Base-by-base conservation (phyloP, 495 filamentous ascomycete genomes). In the Bryoglossum gracile region DNA sequence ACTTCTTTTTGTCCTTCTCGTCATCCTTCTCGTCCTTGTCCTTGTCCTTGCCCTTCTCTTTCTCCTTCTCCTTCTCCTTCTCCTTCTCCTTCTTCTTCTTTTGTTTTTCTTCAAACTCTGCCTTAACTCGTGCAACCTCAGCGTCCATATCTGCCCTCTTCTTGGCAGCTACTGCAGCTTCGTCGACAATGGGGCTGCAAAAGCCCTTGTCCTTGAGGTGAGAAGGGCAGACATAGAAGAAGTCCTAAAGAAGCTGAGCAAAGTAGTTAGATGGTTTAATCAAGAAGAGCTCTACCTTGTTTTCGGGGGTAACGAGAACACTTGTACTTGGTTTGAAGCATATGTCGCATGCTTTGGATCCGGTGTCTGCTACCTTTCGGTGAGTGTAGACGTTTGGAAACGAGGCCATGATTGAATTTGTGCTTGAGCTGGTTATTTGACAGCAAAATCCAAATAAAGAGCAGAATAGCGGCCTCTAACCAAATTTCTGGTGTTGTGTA, bases 301-400 rank as follows among this genome's bases (percentile, higher is more conserved):
- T 91, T 58, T 95, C 88, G 0, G 87, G 75, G 2, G 89, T 95
- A 51, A 95, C 84, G 49, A 98, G 71, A 19, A 97, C 92, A 58
- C 80, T 89, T 6, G 82, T 78, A 38, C 83, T 88, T 3, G 86
- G 84, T 64, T 92, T 95, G 73, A 82, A 90, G 71, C 92, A 98
- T 51, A 98, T 80, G 60, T 84, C 78, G 65, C 92, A 98, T 36
- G 87, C 72, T 64, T 87, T 95, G 3, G 83, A 75, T 8, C 78
- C 76, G 33, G 83, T 80, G 40, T 95, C 88, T 18, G 92, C 89
- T 39, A 98, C 92, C 50, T 78, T 86, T 38, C 94, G 87, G 49
- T 90, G 82, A 52, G 90, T 81, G 68, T 89, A 98, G 21, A 84
- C 66, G 60, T 98, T 98, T 18, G 78, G 76, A 32, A 94, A 76